Evolutionary conservation across 495 filamentous ascomycete genomes (phyloP), one percentile per base, ranked within the genome.

Genomic region (Penicillium atrosanguineum): DNA sequence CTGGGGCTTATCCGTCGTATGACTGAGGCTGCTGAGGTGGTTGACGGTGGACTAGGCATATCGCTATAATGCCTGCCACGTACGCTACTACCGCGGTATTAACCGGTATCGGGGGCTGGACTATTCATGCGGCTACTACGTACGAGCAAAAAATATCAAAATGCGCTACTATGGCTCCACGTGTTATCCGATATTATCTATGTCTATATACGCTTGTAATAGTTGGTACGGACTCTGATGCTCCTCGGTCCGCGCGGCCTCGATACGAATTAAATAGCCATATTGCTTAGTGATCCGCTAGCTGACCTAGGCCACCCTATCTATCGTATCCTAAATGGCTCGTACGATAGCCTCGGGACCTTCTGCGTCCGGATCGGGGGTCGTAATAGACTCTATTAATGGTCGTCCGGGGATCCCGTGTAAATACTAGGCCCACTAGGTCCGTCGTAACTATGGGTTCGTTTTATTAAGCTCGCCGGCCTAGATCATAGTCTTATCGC

Each of bases 121-220:
- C 56, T 25, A 54, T 4, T 38, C 7, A 28, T 54, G 50, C 6
- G 31, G 36, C 20, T 31, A 18, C 46, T 60, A 25, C 15, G 49
- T 63, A 16, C 43, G 46, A 9, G 49, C 36, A 37, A 63, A 57
- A 47, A 60, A 60, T 6, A 29, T 34, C 11, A 60, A 26, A 0
- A 63, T 20, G 50, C 56, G 45, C 57, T 60, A 34, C 53, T 39
- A 60, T 38, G 46, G 53, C 28, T 53, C 42, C 6, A 60, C 16
- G 5, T 60, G 36, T n/a, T 46, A 16, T 11, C 18, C 8, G 29
- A 57, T 51, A 7, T 43, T 52, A 18, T 42, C 47, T 16, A 19
- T 26, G 7, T 56, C 40, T 39, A 60, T 56, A 25, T 60, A 60
- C 15, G 48, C 52, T 28, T 19, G 19, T 14, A 60, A 34, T 9